These are phyloP conservation scores for Jacaranda mimosifolia DNA, from an alignment of 257 asterid species.

Conservation along the genomic window DNA sequence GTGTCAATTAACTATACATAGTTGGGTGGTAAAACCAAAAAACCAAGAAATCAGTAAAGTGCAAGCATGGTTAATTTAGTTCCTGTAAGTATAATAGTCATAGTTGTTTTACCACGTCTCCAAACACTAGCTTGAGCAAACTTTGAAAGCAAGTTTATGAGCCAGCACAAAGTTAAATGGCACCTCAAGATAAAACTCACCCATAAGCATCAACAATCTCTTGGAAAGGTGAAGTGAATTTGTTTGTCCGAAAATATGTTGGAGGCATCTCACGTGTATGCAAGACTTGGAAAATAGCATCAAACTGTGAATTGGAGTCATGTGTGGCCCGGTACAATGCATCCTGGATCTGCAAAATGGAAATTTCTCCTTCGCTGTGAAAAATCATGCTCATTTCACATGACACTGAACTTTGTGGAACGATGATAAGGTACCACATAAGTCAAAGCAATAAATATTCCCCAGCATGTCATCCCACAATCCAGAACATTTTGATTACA, in stretches of 20 bases:
- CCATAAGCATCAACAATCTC: conserved; percentile 88
- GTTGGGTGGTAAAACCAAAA: not conserved
- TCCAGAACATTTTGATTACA: conserved; percentile 7
- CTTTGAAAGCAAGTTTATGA: not conserved
- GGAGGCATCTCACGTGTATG: conserved; percentile 79
- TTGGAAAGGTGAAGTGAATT: conserved; percentile 75
- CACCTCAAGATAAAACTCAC: conserved; percentile 50
- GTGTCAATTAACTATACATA: not conserved
- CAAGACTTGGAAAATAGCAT: conserved; percentile 76
- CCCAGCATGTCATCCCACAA: not conserved
- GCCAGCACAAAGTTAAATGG: not conserved
- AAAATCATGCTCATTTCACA: conserved; percentile 20
- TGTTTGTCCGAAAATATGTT: conserved; percentile 75
- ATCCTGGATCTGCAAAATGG: conserved; percentile 66
- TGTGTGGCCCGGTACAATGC: conserved; percentile 67
- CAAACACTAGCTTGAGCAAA: not conserved
- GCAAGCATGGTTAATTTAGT: not conserved
- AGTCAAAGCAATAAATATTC: not conserved
- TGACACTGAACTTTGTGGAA: conserved; percentile 9
- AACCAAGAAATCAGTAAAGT: not conserved
- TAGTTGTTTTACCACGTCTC: not conserved
- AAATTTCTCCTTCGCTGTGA: not conserved
- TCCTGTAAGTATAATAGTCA: not conserved
- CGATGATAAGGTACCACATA: not conserved
- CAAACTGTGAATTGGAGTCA: conserved; percentile 78